Conservation (phyloP, 495 filamentous ascomycete genomes). For the Penicillium cosmopolitanum region DNA sequence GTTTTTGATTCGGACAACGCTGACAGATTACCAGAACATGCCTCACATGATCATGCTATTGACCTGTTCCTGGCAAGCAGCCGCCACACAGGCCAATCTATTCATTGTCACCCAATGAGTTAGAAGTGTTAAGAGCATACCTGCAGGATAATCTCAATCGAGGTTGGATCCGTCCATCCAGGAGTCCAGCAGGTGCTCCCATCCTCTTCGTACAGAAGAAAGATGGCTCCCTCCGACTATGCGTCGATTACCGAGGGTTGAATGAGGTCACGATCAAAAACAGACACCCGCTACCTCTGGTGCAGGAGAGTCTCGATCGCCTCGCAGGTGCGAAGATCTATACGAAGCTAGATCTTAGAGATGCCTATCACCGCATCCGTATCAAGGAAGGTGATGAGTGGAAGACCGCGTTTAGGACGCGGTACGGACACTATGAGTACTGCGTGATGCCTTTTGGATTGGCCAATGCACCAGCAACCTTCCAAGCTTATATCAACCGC, state of each 20-base stretch:
- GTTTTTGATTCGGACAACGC: background rate
- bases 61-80: background rate
- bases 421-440: slow-evolving; percentile 8
- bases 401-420: slow-evolving; percentile 10
- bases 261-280: slow-evolving; percentile 6
- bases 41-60: background rate
- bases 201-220: slow-evolving; percentile 4
- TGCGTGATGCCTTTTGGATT: slow-evolving; percentile 4
- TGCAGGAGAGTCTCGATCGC: slow-evolving; percentile 13
- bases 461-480: slow-evolving; percentile 1
- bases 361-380: slow-evolving; percentile 8
- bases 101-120: background rate
- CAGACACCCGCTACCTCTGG: slow-evolving; percentile 12
- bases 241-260: slow-evolving; percentile 1
- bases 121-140: background rate
- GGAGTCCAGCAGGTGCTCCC: background rate
- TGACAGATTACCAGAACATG: background rate
- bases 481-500: slow-evolving; percentile 6
- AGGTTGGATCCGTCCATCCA: background rate
- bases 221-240: background rate
- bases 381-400: slow-evolving; percentile 13
- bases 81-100: background rate
- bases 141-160: background rate
- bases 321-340: slow-evolving; percentile 3
- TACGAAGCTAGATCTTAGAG: slow-evolving; percentile 15